Conservation (phyloP, 768 basidiomycete genomes). For the Termitomyces sp. region DNA sequence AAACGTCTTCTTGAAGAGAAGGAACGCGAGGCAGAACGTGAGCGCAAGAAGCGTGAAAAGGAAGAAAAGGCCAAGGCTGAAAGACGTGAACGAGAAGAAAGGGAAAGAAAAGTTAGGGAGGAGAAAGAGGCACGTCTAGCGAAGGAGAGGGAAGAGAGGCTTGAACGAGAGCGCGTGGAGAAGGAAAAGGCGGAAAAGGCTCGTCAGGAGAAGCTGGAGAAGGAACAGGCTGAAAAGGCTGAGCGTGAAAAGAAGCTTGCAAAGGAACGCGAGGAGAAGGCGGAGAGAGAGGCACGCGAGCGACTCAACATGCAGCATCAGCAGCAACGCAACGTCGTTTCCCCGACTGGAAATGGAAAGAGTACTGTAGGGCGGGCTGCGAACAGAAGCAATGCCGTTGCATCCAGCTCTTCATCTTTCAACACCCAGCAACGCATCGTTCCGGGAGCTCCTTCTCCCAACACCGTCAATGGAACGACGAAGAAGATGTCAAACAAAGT, state of each 20-base stretch:
- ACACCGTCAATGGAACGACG: slow-evolving; percentile 39
- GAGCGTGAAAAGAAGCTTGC: slow-evolving; percentile 28
- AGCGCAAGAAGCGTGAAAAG: slow-evolving; percentile 70
- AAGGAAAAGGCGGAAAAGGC: slow-evolving; percentile 37
- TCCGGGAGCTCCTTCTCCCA: slow-evolving; percentile 31
- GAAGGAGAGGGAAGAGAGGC: slow-evolving; percentile 59
- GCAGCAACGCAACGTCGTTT: slow-evolving; percentile 48
- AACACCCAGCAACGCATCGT: slow-evolving; percentile 12
- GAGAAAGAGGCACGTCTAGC: slow-evolving; percentile 63
- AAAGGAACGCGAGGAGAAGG: slow-evolving; percentile 28
- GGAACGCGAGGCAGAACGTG: slow-evolving; percentile 74
- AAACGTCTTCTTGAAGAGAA: slow-evolving; percentile 77
- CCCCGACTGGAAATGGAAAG: slow-evolving; percentile 24
- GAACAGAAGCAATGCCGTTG: slow-evolving; percentile 40
- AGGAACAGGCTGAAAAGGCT: slow-evolving; percentile 40
- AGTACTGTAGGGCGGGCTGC: slow-evolving; percentile 45
- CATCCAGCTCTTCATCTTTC: slow-evolving; percentile 43
- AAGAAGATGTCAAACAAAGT: slow-evolving; percentile 67
- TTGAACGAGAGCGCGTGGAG: slow-evolving; percentile 42
- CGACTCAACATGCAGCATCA: slow-evolving; percentile 34
- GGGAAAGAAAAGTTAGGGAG: slow-evolving; percentile 61
- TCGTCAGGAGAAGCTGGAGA: slow-evolving; percentile 30
- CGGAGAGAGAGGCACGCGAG: slow-evolving; percentile 27
- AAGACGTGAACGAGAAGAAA: slow-evolving; percentile 66
- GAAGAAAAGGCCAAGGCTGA: slow-evolving; percentile 73